Percentiles rank a stretch among this genome's conserved stretches.
These are phyloP conservation scores for Sanghuangporus weigelae DNA, from an alignment of 1,284 basidiomycete species.

Conservation along the genomic window DNA sequence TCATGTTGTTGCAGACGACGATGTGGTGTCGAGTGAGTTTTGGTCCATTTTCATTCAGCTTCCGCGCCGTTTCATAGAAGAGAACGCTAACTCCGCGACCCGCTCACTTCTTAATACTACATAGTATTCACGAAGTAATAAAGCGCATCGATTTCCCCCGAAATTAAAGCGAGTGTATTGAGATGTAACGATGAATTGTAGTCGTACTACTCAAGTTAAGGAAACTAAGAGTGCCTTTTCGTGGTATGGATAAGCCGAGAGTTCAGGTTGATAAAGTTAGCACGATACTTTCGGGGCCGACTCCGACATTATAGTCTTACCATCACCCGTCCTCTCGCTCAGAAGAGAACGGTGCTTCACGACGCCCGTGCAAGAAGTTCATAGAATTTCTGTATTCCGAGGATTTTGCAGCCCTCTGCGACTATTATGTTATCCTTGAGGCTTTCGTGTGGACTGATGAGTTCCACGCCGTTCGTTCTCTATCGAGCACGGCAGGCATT, in stretches of 20 bases:
- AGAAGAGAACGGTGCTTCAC: background rate
- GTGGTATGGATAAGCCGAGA: background rate
- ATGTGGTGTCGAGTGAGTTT: constrained; percentile 85
- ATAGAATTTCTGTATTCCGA: background rate
- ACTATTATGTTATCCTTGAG: background rate
- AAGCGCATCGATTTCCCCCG: background rate
- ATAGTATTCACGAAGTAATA: constrained; percentile 9
- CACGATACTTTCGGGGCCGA: no score
- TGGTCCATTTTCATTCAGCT: background rate
- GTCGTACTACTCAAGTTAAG: background rate
- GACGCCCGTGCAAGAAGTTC: background rate
- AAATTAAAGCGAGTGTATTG: background rate
- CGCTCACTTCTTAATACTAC: background rate
- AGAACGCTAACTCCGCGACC: background rate
- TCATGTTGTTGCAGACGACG: constrained; percentile 90
- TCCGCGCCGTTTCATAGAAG: background rate
- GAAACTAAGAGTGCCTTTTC: background rate
- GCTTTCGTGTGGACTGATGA: background rate
- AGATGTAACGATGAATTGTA: background rate
- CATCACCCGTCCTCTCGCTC: no score
- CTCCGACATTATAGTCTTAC: no score
- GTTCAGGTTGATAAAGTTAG: no score
- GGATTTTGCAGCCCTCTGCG: background rate
- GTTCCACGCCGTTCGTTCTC: background rate
- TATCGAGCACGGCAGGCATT: background rate